Base-by-base conservation (phyloP, 2,329 filamentous ascomycete genomes). In the Nemania sp. region DNA sequence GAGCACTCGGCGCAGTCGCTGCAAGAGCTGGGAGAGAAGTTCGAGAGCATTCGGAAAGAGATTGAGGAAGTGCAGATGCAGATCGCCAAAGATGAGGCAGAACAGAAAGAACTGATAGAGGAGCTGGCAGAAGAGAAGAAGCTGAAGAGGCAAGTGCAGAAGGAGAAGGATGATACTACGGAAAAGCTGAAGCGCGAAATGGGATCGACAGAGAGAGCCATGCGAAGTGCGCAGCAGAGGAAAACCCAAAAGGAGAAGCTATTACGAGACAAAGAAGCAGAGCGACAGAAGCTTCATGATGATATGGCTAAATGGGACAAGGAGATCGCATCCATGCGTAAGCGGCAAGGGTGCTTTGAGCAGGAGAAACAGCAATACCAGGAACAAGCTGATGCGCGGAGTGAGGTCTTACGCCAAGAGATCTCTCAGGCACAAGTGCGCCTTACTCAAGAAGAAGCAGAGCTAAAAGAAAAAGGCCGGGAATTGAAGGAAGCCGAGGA, bases 101-200 rank as follows among this genome's bases (percentile, higher is more conserved):
- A 93, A 47, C 84, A 84, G 54, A 83, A 82, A 60, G 76, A 79
- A n/a, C 73, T 82, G 47, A 74, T 90, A 60, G 81, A 84, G 33
- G 84, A 89, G 39, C 69, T 96, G 26, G 83, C 86, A 49, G 85
- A 85, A 54, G 90, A 96, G 64, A 88, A 90, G 55, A 90, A 95
- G 61, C 82, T 87, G 45, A 85, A 96, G 69, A 86, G 82, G 64
- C 86, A 87, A 57, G 80, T 86, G 17, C 78, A 94, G 49, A 94
- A 90, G 68, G 90, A 96, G 66, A 96, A 95, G 70, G 93, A 97
- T 61, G 91, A 95, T 65, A 89, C 86, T 45, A 97, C 91, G 43
- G 86, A 90, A 39, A 91, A 91, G 66, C 74, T 97, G 49, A 90
- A 89, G 66, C 88, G 88, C 58, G 87, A 93, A 67, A 86, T 95